A percentile compares a stretch with the other conserved stretches of the same genome.
Evolutionary conservation across 192 early-diverging fungal species (phyloP).

Genomic region (Umbelopsis isabellina): DNA sequence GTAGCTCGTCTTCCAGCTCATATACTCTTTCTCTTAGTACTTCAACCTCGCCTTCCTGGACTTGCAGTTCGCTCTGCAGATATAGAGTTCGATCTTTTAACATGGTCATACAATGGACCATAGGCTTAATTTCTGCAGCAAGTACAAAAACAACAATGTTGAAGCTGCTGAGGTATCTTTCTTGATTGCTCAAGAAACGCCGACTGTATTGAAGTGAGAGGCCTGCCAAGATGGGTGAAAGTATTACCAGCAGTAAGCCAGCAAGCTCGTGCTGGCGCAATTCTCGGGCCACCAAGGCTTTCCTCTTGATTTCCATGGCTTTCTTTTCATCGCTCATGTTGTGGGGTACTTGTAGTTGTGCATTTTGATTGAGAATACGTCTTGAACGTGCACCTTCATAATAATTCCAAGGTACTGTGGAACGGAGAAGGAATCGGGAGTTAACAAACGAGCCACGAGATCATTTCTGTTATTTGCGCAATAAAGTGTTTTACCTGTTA

Average conservation of each 20-base stretch:
- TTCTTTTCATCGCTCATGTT: conserved; percentile 25
- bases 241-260: conserved; percentile 50
- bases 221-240: conserved; percentile 58
- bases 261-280: conserved; percentile 54
- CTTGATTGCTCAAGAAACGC: conserved; percentile 53
- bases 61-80: conserved; percentile 58
- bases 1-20: conserved; percentile 54
- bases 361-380: conserved; percentile 36
- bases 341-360: conserved; percentile 32
- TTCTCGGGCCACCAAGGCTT: conserved; percentile 40
- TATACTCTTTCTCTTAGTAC: conserved; percentile 47
- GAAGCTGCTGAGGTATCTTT: conserved; percentile 57
- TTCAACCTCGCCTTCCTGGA: conserved; percentile 52
- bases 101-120: conserved; percentile 52
- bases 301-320: conserved; percentile 20
- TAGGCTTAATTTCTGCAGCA: conserved; percentile 56
- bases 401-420: conserved; percentile 60
- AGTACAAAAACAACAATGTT: conserved; percentile 62
- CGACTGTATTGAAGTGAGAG: conserved; percentile 57
- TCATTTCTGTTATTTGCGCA: too few species aligned
- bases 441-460: neutral
- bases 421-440: neutral
- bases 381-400: conserved; percentile 58
- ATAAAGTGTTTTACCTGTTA: conserved; percentile 52
- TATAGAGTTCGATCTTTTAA: conserved; percentile 53